phyloP scores from a whole-genome alignment of 495 filamentous ascomycete species.

The Penicillium coprophilum region DNA sequence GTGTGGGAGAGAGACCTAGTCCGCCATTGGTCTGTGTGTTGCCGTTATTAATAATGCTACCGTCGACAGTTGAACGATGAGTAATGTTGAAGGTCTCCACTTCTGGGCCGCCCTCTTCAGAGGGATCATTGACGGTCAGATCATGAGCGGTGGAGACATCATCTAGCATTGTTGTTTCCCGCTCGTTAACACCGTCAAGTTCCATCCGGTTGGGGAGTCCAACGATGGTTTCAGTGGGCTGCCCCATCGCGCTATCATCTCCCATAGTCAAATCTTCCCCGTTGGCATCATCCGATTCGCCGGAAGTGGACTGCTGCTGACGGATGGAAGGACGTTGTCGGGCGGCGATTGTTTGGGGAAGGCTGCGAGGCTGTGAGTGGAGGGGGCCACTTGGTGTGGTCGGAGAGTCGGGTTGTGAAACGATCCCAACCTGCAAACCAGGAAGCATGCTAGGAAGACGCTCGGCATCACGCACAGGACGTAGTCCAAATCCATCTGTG shows the following conservation, averaged over 20 bases:
- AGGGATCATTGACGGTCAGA: constrained; percentile 72
- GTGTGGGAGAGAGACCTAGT: constrained; percentile 74
- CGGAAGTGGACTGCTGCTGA: constrained; percentile 82
- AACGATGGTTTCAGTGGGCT: constrained; percentile 69
- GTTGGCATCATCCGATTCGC: constrained; percentile 84
- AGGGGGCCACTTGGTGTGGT: constrained; percentile 79
- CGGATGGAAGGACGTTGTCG: constrained; percentile 74
- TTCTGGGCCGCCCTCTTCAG: constrained; percentile 68
- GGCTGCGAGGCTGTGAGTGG: constrained; percentile 48
- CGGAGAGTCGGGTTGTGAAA: constrained; percentile 89
- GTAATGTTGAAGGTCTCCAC: constrained; percentile 93
- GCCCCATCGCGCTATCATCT: constrained; percentile 60
- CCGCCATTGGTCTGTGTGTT: constrained; percentile 57
- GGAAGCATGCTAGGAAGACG: constrained; percentile 83
- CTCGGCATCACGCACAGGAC: constrained; percentile 82
- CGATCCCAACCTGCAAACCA: constrained; percentile 64
- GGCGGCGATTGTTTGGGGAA: constrained; percentile 41
- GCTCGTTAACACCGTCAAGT: constrained; percentile 74
- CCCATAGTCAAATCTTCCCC: constrained; percentile 67
- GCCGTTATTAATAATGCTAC: constrained; percentile 73
- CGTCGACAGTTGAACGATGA: constrained; percentile 83
- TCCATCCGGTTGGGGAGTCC: constrained; percentile 78
- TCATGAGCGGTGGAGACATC: constrained; percentile 72
- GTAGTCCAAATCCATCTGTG: constrained; percentile 69
- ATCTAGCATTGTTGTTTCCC: constrained; percentile 68